These are phyloP conservation scores for Massariosphaeria phaeospora DNA, from an alignment of 495 filamentous ascomycete genomes.

Conservation along the genomic window DNA sequence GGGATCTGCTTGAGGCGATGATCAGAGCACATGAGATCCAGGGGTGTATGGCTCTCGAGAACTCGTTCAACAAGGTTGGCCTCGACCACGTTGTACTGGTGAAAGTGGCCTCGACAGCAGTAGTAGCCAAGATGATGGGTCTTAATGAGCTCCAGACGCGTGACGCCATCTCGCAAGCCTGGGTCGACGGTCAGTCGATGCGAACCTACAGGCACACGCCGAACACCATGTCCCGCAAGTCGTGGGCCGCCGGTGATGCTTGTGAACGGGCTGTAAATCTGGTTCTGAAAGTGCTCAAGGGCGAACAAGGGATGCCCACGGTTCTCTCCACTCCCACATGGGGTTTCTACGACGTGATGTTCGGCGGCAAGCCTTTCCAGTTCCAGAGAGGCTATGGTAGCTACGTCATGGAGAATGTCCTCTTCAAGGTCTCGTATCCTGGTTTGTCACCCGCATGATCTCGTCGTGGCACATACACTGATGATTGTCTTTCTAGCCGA, in stretches of 20 bases:
- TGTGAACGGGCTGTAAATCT: slow-evolving; percentile 96
- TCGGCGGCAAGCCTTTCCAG: slow-evolving; percentile 83
- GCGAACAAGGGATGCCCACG: slow-evolving; percentile 84
- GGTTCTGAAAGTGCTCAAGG: slow-evolving; percentile 85
- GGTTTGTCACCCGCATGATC: slow-evolving; percentile 49
- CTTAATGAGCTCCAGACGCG: slow-evolving; percentile 84
- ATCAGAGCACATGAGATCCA: slow-evolving; percentile 99
- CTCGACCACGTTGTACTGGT: slow-evolving; percentile 96
- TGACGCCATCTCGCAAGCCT: slow-evolving; percentile 93
- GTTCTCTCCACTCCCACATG: slow-evolving; percentile 89
- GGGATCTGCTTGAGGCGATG: slow-evolving; percentile 94
- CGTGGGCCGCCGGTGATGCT: slow-evolving; percentile 96
- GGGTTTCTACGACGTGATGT: slow-evolving; percentile 98
- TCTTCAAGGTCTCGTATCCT: slow-evolving; percentile 98
- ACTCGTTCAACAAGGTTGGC: slow-evolving; percentile 97
- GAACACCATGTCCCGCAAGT: slow-evolving; percentile 99
- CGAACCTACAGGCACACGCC: slow-evolving; percentile 95
- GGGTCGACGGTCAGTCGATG: slow-evolving; percentile 92
- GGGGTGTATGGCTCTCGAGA: slow-evolving; percentile 91
- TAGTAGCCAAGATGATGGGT: slow-evolving; percentile 90
- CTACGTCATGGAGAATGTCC: slow-evolving; percentile 99
- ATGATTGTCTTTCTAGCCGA: slow-evolving; percentile 58
- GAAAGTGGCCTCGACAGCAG: slow-evolving; percentile 93
- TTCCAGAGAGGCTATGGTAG: slow-evolving; percentile 95
- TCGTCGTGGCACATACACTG: not conserved